Conservation (phyloP, 768 basidiomycete species). For the Coprinellus micaceus region DNA sequence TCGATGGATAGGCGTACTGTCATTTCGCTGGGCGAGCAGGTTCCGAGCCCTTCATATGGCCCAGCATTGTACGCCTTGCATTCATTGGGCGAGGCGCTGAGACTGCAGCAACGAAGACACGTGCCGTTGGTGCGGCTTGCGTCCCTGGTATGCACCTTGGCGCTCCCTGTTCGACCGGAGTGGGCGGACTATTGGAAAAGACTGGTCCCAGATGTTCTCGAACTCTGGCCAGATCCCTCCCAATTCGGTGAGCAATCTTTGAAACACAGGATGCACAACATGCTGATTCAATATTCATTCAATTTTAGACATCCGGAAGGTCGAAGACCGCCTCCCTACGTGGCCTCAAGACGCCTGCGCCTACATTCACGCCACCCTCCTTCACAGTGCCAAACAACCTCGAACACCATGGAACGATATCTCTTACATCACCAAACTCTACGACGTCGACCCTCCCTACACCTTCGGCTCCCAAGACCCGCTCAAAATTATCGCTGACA, state of each 20-base stretch:
- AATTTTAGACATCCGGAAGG: slow-evolving; percentile 40
- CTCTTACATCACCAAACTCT: slow-evolving; percentile 41
- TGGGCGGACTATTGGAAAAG: slow-evolving; percentile 95
- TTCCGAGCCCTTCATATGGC: neutral
- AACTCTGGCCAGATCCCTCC: slow-evolving; percentile 48
- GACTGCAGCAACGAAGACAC: slow-evolving; percentile 54
- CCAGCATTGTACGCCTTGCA: slow-evolving; percentile 63
- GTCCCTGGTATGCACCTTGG: slow-evolving; percentile 60
- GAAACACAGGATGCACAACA: slow-evolving; percentile 25
- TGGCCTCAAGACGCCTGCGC: slow-evolving; percentile 61
- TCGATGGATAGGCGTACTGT: neutral
- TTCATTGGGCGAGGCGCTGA: slow-evolving; percentile 68
- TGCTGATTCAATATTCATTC: slow-evolving; percentile 34
- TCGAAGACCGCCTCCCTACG: slow-evolving; percentile 70
- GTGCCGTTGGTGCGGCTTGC: slow-evolving; percentile 54
- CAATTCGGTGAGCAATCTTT: slow-evolving; percentile 4
- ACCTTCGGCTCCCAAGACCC: slow-evolving; percentile 64
- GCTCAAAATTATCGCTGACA: slow-evolving; percentile 46
- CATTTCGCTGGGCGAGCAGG: neutral
- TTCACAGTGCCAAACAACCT: neutral
- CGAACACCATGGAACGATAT: slow-evolving; percentile 38
- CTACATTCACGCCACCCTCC: neutral
- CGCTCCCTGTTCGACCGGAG: slow-evolving; percentile 65
- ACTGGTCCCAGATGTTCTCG: slow-evolving; percentile 59
- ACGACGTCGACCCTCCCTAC: slow-evolving; percentile 51